Percentiles rank a stretch among this genome's conserved stretches.
Conservation (phyloP, 768 basidiomycete genomes). For the Agrocybe praecox region DNA sequence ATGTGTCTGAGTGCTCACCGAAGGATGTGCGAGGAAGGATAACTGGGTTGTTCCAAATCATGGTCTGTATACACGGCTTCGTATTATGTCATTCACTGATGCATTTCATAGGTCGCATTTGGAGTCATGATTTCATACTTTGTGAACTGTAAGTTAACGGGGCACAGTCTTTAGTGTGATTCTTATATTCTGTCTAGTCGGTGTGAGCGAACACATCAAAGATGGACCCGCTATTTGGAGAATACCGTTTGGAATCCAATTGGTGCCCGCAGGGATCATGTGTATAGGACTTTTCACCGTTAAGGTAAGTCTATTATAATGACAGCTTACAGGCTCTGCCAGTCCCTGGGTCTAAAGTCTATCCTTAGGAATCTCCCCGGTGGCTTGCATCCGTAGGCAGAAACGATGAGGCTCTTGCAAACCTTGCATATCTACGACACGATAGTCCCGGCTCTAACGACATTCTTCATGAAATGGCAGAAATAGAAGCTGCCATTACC, state of each 20-base stretch:
- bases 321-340: no score
- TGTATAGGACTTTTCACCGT: slow-evolving; percentile 66
- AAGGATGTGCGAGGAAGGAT: slow-evolving; percentile 87
- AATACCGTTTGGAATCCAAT: slow-evolving; percentile 74
- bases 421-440: slow-evolving; percentile 67
- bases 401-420: slow-evolving; percentile 51
- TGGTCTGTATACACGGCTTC: slow-evolving; percentile 41
- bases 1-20: slow-evolving; percentile 85
- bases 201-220: slow-evolving; percentile 55
- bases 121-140: slow-evolving; percentile 89
- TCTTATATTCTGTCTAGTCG: slow-evolving; percentile 39
- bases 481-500: slow-evolving; percentile 78
- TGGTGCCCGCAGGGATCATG: slow-evolving; percentile 77
- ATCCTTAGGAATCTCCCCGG: slow-evolving; percentile 69
- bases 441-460: slow-evolving; percentile 40
- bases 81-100: not conserved
- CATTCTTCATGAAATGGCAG: slow-evolving; percentile 66
- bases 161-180: not conserved
- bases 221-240: slow-evolving; percentile 59
- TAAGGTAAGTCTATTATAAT: slow-evolving; percentile 39
- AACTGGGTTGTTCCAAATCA: slow-evolving; percentile 85
- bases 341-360: no score
- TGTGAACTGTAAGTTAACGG: slow-evolving; percentile 62
- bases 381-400: slow-evolving; percentile 72
- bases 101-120: slow-evolving; percentile 51